Conservation (phyloP, 1,139 yeast genomes). For the Scheffersomyces illinoinensis region DNA sequence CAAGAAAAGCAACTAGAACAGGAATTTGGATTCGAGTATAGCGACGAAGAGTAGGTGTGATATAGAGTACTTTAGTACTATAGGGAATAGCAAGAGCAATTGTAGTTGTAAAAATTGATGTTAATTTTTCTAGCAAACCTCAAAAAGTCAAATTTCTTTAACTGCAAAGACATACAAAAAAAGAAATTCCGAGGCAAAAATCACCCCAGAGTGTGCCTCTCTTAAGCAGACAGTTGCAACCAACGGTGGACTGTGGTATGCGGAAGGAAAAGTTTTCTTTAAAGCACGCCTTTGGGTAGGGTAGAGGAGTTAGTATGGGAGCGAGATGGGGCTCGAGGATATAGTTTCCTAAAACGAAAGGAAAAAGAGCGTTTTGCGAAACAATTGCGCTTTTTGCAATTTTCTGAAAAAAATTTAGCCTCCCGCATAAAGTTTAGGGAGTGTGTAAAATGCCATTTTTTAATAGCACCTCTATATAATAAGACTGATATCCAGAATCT, state of each 20-base stretch:
- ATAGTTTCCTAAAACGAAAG: not conserved
- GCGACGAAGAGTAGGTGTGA: slow-evolving; percentile 24
- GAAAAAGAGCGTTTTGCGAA: not conserved
- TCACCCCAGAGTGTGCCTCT: not conserved
- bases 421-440: not conserved
- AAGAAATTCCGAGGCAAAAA: not conserved
- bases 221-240: not conserved
- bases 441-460: not conserved
- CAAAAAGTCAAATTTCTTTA: not conserved
- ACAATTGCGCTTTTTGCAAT: not conserved
- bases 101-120: not conserved
- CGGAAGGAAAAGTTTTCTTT: not conserved
- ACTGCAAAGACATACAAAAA: not conserved
- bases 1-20: slow-evolving; percentile 24
- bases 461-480: not conserved
- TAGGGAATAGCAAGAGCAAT: not conserved
- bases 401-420: not conserved
- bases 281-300: not conserved
- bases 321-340: not conserved
- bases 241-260: not conserved
- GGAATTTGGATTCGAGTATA: slow-evolving; percentile 35
- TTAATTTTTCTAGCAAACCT: not conserved
- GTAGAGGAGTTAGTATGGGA: not conserved
- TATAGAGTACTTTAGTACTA: not conserved
- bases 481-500: not conserved